Evolutionary conservation across 345 rosid species (phyloP), one percentile per base, ranked within the genome.

Genomic region (Rhodamnia argentea): DNA sequence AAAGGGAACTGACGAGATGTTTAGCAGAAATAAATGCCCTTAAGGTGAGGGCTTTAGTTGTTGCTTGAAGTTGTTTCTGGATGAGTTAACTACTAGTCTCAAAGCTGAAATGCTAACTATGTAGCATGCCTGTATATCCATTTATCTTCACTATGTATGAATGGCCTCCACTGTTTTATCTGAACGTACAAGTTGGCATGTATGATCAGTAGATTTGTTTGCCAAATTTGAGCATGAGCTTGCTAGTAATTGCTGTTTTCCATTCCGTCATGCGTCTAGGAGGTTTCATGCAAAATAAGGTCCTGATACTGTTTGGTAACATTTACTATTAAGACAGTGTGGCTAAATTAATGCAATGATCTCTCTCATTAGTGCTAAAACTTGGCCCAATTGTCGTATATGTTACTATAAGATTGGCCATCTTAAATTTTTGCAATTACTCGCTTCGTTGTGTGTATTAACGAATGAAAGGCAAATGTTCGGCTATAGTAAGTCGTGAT

Each of bases 1-100:
- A 89, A 82, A 90, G 88, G 62, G 92, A 93, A 60, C 88, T 94
- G 42, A 86, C 32, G 64, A 90, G 85, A 82, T 94, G 95, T 90
- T 88, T 93, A 86, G 89, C 90, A 82, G 96, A 96, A 88, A 96
- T 97, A 57, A 92, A 94, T 54, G 88, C 90, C 75, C 88, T 97
- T 87, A 94, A 96, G 96, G 98, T 92, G 70, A 89, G 91, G 64
- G 64, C 62, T 37, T 40, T 82, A 26, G 85, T 64, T 42, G 64
- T 13, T 10, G 42, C 82, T 83, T 26, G 40, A 84, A 70, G 78
- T 18, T 70, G 47, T 70, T 70, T 70, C 24, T 70, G 78, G 78
- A 70, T 32, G 78, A 13, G 78, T 32, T 70, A 14, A 47, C 53
- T 83, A 12, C 26, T 83, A 83, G 44, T 54, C 64, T 83, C n/a